phyloP scores from a whole-genome alignment of 2,329 filamentous ascomycete genomes.

The Paracorniculantispora psalliotae region DNA sequence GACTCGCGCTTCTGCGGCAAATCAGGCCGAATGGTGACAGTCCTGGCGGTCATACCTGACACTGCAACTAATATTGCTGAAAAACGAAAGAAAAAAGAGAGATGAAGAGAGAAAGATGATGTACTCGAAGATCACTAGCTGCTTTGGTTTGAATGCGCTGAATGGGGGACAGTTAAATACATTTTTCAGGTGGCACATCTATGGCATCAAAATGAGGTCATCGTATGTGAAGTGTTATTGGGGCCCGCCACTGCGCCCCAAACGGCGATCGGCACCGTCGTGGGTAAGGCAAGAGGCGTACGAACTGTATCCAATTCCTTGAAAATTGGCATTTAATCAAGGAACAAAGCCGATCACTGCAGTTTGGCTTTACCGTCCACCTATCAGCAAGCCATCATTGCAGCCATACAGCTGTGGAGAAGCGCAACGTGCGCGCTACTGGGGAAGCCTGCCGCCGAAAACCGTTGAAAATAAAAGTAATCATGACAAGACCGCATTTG shows the following conservation, averaged over 20 bases:
- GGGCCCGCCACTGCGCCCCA: not conserved
- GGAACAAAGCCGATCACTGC: not conserved
- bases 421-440: not conserved
- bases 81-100: not conserved
- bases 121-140: not conserved
- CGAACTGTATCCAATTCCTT: not conserved
- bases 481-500: too few species aligned
- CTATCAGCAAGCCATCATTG: not conserved
- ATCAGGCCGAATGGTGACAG: not conserved
- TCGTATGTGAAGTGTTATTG: not conserved
- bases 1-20: not conserved
- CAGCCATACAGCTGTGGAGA: not conserved
- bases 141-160: not conserved
- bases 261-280: constrained; percentile 3
- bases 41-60: not conserved
- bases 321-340: not conserved
- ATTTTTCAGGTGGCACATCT: not conserved
- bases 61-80: not conserved
- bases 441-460: too few species aligned
- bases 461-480: too few species aligned
- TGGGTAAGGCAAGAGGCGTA: not conserved
- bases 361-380: not conserved
- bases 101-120: not conserved
- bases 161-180: not conserved
- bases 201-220: constrained; percentile 14